phyloP scores from a whole-genome alignment of 225 moss, liverwort and hornwort species.

The Sphagnum contortum region DNA sequence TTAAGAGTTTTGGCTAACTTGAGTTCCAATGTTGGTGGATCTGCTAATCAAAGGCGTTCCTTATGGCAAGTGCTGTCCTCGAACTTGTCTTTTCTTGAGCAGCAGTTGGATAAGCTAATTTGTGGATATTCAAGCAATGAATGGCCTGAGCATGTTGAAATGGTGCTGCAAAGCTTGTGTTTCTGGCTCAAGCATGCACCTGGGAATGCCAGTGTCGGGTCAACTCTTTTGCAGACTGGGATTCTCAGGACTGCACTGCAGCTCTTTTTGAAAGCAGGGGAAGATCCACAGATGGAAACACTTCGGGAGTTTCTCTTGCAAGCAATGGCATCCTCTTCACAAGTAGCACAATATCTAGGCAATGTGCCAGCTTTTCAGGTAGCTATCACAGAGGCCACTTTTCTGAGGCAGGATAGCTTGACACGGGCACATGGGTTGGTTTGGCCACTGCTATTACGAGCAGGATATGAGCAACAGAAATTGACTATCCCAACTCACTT shows the following conservation, averaged over 20 bases:
- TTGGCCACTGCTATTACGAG: constrained; percentile 64
- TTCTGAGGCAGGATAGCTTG: constrained; percentile 39
- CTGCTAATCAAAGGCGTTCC: constrained; percentile 27
- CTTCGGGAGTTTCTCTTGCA: constrained; percentile 70
- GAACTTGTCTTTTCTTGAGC: constrained; percentile 60
- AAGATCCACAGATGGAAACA: constrained; percentile 58
- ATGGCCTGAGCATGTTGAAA: constrained; percentile 41
- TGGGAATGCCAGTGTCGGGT: constrained; percentile 62
- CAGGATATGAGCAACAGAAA: constrained; percentile 23
- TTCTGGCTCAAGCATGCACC: constrained; percentile 74
- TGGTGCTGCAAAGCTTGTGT: constrained; percentile 63
- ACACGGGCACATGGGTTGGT: constrained; percentile 61
- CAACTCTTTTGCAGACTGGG: constrained; percentile 61
- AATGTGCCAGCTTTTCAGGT: constrained; percentile 48
- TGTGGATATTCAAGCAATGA: constrained; percentile 21
- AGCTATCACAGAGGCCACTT: constrained; percentile 26
- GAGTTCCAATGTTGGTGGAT: constrained; percentile 23
- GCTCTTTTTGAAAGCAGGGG: constrained; percentile 52
- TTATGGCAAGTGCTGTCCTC: constrained; percentile 62
- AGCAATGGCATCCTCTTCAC: constrained; percentile 60
- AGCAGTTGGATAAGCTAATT: constrained; percentile 36
- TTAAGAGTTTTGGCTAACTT: constrained; percentile 53
- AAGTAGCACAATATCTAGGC: constrained; percentile 49
- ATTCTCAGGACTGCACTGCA: constrained; percentile 64
- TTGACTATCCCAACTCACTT: constrained; percentile 15